Evolutionary conservation across 2,329 filamentous ascomycete genomes (phyloP).

Genomic region (Arachnomyces sp.): DNA sequence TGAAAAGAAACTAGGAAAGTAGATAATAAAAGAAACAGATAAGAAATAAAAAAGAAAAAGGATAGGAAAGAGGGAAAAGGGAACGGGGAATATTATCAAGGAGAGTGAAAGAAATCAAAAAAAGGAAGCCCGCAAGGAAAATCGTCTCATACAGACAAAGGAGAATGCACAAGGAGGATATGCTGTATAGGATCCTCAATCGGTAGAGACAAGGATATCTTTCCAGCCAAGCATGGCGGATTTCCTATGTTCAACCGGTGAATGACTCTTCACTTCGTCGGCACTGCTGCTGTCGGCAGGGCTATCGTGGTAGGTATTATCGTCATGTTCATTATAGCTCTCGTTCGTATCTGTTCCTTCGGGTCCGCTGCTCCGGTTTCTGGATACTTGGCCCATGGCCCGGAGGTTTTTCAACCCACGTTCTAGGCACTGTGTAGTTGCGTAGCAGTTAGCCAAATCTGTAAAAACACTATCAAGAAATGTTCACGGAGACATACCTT

Average conservation of each 20-base stretch:
- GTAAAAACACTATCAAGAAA: neutral
- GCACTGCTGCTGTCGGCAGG: no score
- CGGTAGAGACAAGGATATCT: neutral
- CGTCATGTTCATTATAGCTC: conserved; percentile 15
- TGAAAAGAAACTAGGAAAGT: no score
- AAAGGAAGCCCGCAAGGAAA: neutral
- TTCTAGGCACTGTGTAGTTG: conserved; percentile 17
- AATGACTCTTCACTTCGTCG: neutral
- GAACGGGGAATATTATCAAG: neutral
- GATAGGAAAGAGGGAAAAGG: no score
- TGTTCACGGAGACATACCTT: conserved; percentile 52
- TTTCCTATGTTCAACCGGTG: neutral
- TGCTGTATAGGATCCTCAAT: conserved; percentile 12
- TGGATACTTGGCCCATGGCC: conserved; percentile 3
- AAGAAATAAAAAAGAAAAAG: no score
- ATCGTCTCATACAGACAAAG: neutral
- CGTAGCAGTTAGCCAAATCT: no score
- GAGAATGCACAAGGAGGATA: neutral
- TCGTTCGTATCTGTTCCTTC: conserved; percentile 3
- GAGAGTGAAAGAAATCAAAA: neutral
- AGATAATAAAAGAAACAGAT: no score
- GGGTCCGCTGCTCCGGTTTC: conserved; percentile 6
- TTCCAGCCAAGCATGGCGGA: neutral
- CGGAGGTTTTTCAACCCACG: conserved; percentile 15
- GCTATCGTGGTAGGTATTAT: conserved; percentile 1